Evolutionary conservation across 805 yeast species (phyloP), one percentile per base, ranked within the genome.

Genomic region (Ogataea polymorpha): DNA sequence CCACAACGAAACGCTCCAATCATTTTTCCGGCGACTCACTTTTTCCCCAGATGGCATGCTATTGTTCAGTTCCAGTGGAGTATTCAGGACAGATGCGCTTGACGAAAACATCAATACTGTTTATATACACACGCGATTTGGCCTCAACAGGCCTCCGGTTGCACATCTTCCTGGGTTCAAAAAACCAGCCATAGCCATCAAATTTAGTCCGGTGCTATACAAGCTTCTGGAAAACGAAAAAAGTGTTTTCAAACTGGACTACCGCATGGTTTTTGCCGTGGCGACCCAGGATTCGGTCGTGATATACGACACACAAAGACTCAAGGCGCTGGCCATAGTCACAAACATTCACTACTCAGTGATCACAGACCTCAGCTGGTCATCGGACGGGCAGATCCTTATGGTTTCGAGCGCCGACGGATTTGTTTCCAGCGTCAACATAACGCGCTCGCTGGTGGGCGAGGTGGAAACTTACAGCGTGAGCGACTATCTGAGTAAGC

Each of bases 21-120:
- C 96, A 1, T 93, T 93, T 57, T 93, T 93, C 68, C 71, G 99
- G 46, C 67, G 98, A 45, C 70, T 91, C 41, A 64, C 82, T 1
- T 88, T 91, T 56, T 84, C 96, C 0, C 96, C 96, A 0, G 97
- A 95, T 62, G 99, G 99, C 0, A 70, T 73, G 41, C 60, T 93
- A 27, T 65, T 93, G 23, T 64, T 91, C 21, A 77, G 95, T 0
- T 95, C 93, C 29, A 68, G 95, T 39, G 95, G 96, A 42, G 64
- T 79, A 47, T 66, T 75, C 62, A 74, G 74, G 54, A 56, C 53
- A 29, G 55, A 40, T 9, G 17, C 25, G 15, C 28, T 24, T 9
- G 49, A 41, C 14, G 53, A 51, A 15, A 55, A 51, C 14, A 28
- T 46, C 27, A 86, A 89, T 56, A 83, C 95, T 0, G 95, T 86